Conservation (phyloP, 177 flowering plant genomes). For the Telopea speciosissima region DNA sequence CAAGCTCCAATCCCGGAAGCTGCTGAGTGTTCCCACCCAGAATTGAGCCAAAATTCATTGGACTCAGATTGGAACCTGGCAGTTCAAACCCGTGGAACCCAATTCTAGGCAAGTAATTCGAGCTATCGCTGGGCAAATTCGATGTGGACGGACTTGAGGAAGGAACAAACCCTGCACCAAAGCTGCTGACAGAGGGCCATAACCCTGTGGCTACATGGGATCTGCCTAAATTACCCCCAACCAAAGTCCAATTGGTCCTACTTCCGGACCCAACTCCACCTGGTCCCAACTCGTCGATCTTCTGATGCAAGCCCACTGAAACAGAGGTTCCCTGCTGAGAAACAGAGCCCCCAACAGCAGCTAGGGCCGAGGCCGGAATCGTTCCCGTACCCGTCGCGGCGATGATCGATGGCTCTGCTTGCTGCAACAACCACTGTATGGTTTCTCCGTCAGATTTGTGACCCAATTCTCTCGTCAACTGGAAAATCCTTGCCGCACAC, state of each 20-base stretch:
- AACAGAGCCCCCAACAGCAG: constrained; percentile 17
- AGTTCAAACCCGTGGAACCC: constrained; percentile 30
- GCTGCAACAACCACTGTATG: constrained; percentile 26
- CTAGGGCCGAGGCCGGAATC: constrained; percentile 24
- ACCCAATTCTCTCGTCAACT: constrained; percentile 24
- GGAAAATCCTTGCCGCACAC: constrained; percentile 29
- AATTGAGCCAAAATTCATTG: constrained; percentile 24
- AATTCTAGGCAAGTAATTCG: constrained; percentile 19
- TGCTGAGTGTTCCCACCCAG: constrained; percentile 23
- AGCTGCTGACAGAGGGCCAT: constrained; percentile 22
- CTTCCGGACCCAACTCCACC: constrained; percentile 5
- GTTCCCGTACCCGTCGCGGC: constrained; percentile 29
- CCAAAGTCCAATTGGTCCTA: constrained; percentile 10
- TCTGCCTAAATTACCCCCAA: constrained; percentile 15
- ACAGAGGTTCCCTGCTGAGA: constrained; percentile 14
- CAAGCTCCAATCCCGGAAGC: constrained; percentile 41
- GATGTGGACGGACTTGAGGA: constrained; percentile 18
- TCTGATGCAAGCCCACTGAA: constrained; percentile 11
- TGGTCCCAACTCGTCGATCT: constrained; percentile 6
- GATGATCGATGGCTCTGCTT: constrained; percentile 27
- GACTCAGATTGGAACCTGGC: constrained; percentile 24
- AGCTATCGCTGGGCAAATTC: constrained; percentile 18
- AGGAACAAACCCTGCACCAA: constrained; percentile 17
- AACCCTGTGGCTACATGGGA: constrained; percentile 14
- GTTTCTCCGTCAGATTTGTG: constrained; percentile 25